Evolutionary conservation across 495 filamentous ascomycete genomes (phyloP), one percentile per base, ranked within the genome.

Genomic region (Barbatosphaeria neglecta): DNA sequence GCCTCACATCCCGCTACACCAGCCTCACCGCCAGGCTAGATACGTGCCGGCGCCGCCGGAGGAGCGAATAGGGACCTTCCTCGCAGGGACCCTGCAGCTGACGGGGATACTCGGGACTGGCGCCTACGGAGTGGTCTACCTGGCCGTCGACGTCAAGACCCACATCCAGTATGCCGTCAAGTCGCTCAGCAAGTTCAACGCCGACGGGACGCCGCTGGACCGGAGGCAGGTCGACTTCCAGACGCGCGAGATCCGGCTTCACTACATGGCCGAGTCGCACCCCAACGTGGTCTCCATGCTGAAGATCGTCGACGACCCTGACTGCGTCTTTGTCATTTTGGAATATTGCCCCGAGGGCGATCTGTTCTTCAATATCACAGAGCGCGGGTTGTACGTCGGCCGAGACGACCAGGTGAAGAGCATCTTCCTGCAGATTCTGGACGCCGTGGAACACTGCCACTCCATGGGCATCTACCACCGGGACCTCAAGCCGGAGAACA

Each of bases 291-390:
- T 97, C 51, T 93, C 89, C 51, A 76, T 99, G 66, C 74, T 87
- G 43, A 88, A 89, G 74, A 95, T 99, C 56, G 81, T 96, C 74
- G 90, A 96, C 65, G 82, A 82, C 56, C 69, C 77, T 45, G 90
- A 97, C 65, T 95, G 89, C 73, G 94, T 87, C 51, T 97, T 86
- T 69, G 93, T 99, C 54, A 83, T 99, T 44, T 78, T 99, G 63
- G 92, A 99, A 65, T 97, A 85, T 65, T 97, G 92, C 67, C 87
- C 90, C 9, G 92, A 99, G 64, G 92, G 92, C 51, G 92, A 99
- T 66, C 70, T 99, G 44, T 99, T 99, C 67, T 82, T 82, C 56
- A 95, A 86, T 62, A 99, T 99, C 65, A 97, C 93, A 45, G 92
- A 99, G 62, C 78, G 84, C 56, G 84, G 87, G 52, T 82, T 85